These are phyloP conservation scores for Hericium rajendrae DNA, from an alignment of 768 basidiomycete species.

Conservation along the genomic window DNA sequence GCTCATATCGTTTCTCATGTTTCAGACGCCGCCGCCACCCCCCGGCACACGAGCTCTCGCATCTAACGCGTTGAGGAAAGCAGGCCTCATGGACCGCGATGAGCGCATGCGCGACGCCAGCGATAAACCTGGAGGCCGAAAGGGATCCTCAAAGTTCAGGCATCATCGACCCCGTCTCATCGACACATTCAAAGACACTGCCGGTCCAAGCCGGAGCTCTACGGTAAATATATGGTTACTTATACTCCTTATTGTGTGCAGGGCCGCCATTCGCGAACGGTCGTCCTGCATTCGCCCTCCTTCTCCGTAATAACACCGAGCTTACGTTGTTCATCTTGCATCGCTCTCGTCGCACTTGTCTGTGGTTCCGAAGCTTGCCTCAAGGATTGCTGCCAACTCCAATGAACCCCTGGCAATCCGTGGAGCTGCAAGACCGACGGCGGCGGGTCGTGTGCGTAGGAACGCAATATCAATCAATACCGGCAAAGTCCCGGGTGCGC, in stretches of 20 bases:
- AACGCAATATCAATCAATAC: conserved; percentile 35
- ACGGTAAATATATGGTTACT: conserved; percentile 58
- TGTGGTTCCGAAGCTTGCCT: conserved; percentile 29
- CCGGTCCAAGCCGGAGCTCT: conserved; percentile 38
- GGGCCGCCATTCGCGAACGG: conserved; percentile 9
- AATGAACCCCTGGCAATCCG: conserved; percentile 52
- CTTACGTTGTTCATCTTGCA: conserved; percentile 32
- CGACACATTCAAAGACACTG: conserved; percentile 46
- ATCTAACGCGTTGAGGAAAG: conserved; percentile 51
- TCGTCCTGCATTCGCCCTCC: conserved; percentile 15
- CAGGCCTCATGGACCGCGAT: conserved; percentile 72
- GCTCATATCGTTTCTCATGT: conserved; percentile 27
- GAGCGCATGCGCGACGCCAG: conserved; percentile 63
- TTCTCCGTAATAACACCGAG: conserved; percentile 22
- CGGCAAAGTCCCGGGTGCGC: conserved; percentile 9
- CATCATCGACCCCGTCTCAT: conserved; percentile 50
- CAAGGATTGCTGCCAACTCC: conserved; percentile 27
- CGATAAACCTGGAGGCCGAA: conserved; percentile 66
- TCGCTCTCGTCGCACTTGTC: conserved; percentile 26
- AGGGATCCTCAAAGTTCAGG: conserved; percentile 51
- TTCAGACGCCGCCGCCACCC: conserved; percentile 51
- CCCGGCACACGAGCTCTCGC: conserved; percentile 52
- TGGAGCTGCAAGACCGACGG: conserved; percentile 45
- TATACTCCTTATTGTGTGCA: conserved; percentile 17
- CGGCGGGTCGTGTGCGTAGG: conserved; percentile 48